Evolutionary conservation across 257 asterid species (phyloP), one percentile per base, ranked within the genome.

Genomic region (Agastache rugosa): DNA sequence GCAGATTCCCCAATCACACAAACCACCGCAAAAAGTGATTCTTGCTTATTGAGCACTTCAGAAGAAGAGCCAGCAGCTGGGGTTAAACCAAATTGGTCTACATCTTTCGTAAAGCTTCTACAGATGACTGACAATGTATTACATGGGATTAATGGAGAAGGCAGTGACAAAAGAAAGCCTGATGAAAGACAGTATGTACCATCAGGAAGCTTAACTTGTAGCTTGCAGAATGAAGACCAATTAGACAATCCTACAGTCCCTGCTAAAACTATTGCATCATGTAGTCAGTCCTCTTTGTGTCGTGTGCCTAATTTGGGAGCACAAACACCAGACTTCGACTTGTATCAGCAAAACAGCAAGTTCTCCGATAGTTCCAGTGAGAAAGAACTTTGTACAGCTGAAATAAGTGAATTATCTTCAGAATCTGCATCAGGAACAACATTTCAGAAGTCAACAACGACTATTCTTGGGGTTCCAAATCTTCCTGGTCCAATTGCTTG

Each of bases 391-490:
- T 79, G 75, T 76, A 68, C 68, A 9, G 72, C 83, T 8, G 90
- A 85, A 83, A 82, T 74, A 82, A 88, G 95, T 79, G 96, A 76
- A 55, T 79, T 83, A 61, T 87, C 93, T 11, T 81, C 86, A 68
- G 95, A 88, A 83, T 90, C 89, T 62, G 88, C 81, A 48, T 82
- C 83, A 19, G 87, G 81, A 45, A 74, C 86, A 78, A 62, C 82
- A 56, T 71, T 23, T 80, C 80, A 80, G 79, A 75, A 62, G 64
- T 61, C 60, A 41, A 19, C 75, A 34, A 75, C 75, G 51, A 71
- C 67, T 61, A 63, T 73, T 71, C 76, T 74, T 22, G 74, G 68
- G 69, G 74, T 54, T 50, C 82, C 75, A 71, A 81, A 76, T 65
- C 16, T 68, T 15, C 69, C 82, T 35, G 65, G 79, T 80, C 81